phyloP scores from a whole-genome alignment of 1,284 basidiomycete species.

The Malassezia globosa region DNA sequence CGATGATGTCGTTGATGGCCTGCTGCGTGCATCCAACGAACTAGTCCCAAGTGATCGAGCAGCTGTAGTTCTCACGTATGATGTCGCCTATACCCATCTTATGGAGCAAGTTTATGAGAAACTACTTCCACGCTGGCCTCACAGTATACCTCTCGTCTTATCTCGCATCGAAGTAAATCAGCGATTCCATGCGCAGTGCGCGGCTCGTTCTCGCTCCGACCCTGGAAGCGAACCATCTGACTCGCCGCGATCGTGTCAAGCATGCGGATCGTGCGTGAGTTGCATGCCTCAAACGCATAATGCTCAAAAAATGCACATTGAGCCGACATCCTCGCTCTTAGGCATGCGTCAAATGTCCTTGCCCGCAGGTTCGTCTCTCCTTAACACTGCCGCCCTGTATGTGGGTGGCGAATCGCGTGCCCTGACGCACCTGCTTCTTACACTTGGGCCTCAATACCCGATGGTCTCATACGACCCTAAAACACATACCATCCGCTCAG shows the following conservation, averaged over 20 bases:
- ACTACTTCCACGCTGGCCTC: slow-evolving; percentile 48
- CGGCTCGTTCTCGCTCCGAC: background rate
- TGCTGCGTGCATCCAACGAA: slow-evolving; percentile 17
- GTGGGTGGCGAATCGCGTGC: slow-evolving; percentile 71
- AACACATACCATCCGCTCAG: slow-evolving; percentile 50
- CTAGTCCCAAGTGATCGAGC: slow-evolving; percentile 23
- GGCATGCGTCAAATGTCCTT: slow-evolving; percentile 1
- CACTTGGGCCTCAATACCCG: slow-evolving; percentile 25
- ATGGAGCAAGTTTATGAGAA: slow-evolving; percentile 19
- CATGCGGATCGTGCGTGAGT: background rate
- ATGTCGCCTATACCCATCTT: slow-evolving; percentile 63
- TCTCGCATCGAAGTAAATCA: slow-evolving; percentile 28
- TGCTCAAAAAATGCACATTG: background rate
- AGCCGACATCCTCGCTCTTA: background rate
- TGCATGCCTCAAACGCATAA: background rate
- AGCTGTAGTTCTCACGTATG: slow-evolving; percentile 58
- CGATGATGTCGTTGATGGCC: slow-evolving; percentile 26
- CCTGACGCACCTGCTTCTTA: slow-evolving; percentile 65
- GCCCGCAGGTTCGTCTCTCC: slow-evolving; percentile 23
- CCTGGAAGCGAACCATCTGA: background rate
- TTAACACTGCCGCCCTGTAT: slow-evolving; percentile 57
- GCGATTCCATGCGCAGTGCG: slow-evolving; percentile 21
- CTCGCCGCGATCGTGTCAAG: background rate
- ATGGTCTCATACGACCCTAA: slow-evolving; percentile 67
- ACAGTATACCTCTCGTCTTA: slow-evolving; percentile 17